Conservation (phyloP, 2,329 filamentous ascomycete genomes). For the Hymenoscyphus albidus region DNA sequence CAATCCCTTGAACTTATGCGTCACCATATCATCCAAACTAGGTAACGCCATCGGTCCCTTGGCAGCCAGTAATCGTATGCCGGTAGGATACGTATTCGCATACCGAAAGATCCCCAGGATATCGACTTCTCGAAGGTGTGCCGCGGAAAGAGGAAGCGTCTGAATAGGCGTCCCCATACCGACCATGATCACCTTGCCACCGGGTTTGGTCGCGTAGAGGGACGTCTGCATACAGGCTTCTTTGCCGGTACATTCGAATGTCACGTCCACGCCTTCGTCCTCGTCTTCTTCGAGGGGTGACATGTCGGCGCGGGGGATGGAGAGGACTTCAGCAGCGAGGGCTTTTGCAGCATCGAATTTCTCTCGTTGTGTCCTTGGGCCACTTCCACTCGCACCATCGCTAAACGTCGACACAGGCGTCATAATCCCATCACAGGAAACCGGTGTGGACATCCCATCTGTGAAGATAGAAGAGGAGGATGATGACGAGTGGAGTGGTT, state of each 20-base stretch:
- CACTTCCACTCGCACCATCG: conserved; percentile 27
- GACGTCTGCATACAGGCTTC: conserved; percentile 70
- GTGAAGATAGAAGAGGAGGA: conserved; percentile 41
- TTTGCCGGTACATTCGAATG: conserved; percentile 76
- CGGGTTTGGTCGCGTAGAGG: conserved; percentile 67
- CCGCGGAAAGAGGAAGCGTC: conserved; percentile 68
- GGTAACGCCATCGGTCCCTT: conserved; percentile 47
- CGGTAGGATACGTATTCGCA: conserved; percentile 69
- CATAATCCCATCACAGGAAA: conserved; percentile 34
- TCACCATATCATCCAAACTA: conserved; percentile 67
- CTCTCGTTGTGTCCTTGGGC: conserved; percentile 18
- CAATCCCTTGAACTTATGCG: conserved; percentile 65
- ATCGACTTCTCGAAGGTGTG: conserved; percentile 71
- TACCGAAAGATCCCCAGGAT: conserved; percentile 77
- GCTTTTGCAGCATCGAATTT: conserved; percentile 50
- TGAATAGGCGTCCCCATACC: conserved; percentile 77
- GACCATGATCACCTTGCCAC: conserved; percentile 71
- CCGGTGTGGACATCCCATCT: conserved; percentile 48
- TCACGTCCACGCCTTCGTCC: conserved; percentile 62
- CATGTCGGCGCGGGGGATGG: conserved; percentile 31
- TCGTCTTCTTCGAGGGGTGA: conserved; percentile 44
- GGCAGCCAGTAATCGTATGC: conserved; percentile 58
- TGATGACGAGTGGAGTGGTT: conserved; percentile 41
- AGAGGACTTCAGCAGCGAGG: conserved; percentile 48
- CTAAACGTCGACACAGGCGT: conserved; percentile 41